These are phyloP conservation scores for Bipolaris bicolor DNA, from an alignment of 2,329 filamentous ascomycete genomes.

Conservation along the genomic window DNA sequence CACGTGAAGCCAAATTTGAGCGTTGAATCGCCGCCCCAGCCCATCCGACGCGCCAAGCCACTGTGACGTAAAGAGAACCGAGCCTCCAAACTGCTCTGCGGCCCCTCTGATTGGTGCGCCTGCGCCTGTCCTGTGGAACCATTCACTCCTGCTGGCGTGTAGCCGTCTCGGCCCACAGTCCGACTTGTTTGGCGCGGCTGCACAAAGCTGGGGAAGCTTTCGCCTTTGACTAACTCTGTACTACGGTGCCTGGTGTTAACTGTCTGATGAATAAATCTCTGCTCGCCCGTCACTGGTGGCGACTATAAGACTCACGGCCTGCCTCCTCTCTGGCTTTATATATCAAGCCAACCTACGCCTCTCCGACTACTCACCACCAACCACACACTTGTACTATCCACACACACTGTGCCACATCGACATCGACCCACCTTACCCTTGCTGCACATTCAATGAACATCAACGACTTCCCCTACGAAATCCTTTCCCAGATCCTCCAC, in stretches of 20 bases:
- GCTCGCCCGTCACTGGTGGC: constrained; percentile 6
- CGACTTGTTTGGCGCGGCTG: constrained; percentile 35
- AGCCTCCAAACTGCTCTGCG: constrained; percentile 27
- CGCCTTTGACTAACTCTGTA: constrained; percentile 43
- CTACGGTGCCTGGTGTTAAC: constrained; percentile 36
- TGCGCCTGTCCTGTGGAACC: not conserved
- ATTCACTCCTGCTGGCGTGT: constrained; percentile 18
- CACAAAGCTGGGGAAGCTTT: constrained; percentile 33
- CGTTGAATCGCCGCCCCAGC: constrained; percentile 21
- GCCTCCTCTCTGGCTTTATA: constrained; percentile 12
- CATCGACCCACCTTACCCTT: constrained; percentile 19
- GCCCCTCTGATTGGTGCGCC: constrained; percentile 20
- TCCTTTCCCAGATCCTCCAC: constrained; percentile 59
- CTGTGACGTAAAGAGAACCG: constrained; percentile 36
- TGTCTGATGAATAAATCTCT: constrained; percentile 37
- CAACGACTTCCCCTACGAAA: constrained; percentile 59
- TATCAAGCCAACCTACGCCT: constrained; percentile 14
- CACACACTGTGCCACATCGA: constrained; percentile 14
- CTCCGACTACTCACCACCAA: constrained; percentile 23
- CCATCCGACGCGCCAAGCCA: constrained; percentile 16
- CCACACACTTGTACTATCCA: constrained; percentile 13
- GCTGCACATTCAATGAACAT: constrained; percentile 51
- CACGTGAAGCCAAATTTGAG: constrained; percentile 24
- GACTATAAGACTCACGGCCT: constrained; percentile 37
- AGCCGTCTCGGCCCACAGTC: constrained; percentile 34